Evolutionary conservation across 371 early-diverging fungal genomes (phyloP).

Genomic region (Mortierella sp.): DNA sequence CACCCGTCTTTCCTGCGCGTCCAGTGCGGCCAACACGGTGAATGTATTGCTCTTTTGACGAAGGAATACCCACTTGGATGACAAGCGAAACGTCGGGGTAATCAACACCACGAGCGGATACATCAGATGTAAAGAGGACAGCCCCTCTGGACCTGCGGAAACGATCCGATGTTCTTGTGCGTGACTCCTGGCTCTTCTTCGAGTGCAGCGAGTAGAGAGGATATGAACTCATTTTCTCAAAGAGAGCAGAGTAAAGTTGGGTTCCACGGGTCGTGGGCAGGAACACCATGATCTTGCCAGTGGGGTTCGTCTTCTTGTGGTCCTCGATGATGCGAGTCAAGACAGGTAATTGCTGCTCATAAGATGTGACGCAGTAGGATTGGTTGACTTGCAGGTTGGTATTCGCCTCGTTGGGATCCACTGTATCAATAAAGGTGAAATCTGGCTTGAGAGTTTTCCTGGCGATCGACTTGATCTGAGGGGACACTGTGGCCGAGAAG

Average conservation of each 20-base stretch:
- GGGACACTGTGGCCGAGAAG: slow-evolving; percentile 97
- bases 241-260: slow-evolving; percentile 74
- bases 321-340: slow-evolving; percentile 72
- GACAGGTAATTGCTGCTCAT: slow-evolving; percentile 66
- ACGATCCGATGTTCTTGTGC: slow-evolving; percentile 74
- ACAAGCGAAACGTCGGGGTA: slow-evolving; percentile 97
- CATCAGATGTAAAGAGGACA: slow-evolving; percentile 97
- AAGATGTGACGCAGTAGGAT: slow-evolving; percentile 74
- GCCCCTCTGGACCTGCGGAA: slow-evolving; percentile 77
- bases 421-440: slow-evolving; percentile 83
- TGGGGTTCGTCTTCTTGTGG: slow-evolving; percentile 58
- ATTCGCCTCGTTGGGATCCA: slow-evolving; percentile 85
- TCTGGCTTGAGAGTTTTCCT: slow-evolving; percentile 69
- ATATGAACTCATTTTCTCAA: slow-evolving; percentile 59
- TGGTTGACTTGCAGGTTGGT: slow-evolving; percentile 84
- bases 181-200: slow-evolving; percentile 75
- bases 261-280: slow-evolving; percentile 86
- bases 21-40: slow-evolving; percentile 99
- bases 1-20: slow-evolving; percentile 95
- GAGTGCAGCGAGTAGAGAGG: slow-evolving; percentile 85
- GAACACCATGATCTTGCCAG: slow-evolving; percentile 91
- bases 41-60: slow-evolving; percentile 91
- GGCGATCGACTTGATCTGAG: slow-evolving; percentile 86
- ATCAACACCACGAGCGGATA: slow-evolving; percentile 99
- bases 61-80: slow-evolving; percentile 95